Percentiles rank a stretch among this genome's conserved stretches.
Evolutionary conservation across 192 early-diverging fungal genomes (phyloP).

Genomic region (Umbelopsis isabellina): DNA sequence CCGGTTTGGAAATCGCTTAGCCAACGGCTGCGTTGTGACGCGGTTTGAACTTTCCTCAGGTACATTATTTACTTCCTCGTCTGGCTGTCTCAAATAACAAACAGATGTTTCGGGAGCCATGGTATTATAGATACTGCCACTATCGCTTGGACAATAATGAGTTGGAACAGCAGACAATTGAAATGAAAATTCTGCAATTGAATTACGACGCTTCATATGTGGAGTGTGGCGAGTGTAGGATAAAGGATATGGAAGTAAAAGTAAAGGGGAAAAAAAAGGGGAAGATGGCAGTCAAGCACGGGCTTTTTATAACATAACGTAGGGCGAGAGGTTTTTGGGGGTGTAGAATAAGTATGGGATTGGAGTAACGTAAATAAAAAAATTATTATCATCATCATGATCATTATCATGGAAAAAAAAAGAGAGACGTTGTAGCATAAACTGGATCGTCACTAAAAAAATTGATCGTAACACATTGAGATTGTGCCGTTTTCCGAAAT

Average conservation of each 20-base stretch:
- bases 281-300: neutral
- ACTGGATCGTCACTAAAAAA: conserved; percentile 9
- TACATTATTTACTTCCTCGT: neutral
- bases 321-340: neutral
- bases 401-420: neutral
- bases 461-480: neutral
- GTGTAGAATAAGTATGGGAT: neutral
- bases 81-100: conserved; percentile 9
- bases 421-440: neutral
- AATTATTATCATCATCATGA: neutral
- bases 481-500: conserved; percentile 2
- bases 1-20: neutral
- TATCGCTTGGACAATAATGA: conserved; percentile 19
- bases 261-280: neutral
- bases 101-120: neutral
- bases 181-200: conserved; percentile 9
- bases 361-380: conserved; percentile 25
- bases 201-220: conserved; percentile 12
- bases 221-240: neutral
- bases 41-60: conserved; percentile 8
- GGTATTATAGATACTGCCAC: conserved; percentile 19
- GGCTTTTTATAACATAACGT: conserved; percentile 9
- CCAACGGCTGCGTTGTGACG: conserved; percentile 5
- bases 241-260: neutral
- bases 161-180: conserved; percentile 1